phyloP scores from a whole-genome alignment of 177 flowering plant genomes.

The Telopea speciosissima region DNA sequence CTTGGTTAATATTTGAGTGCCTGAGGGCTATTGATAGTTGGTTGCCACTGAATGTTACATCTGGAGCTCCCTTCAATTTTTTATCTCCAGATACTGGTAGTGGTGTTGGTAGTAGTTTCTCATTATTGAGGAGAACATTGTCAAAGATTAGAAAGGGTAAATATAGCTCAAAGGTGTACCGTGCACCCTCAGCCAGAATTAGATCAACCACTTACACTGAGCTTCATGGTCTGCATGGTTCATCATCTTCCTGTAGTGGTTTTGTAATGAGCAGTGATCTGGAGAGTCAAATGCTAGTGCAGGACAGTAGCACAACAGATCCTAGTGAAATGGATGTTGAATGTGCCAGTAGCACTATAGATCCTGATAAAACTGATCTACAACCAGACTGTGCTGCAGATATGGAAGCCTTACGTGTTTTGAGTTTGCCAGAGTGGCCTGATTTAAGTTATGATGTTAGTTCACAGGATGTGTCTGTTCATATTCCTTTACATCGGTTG shows the following conservation, averaged over 20 bases:
- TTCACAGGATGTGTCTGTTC: constrained; percentile 72
- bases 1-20: constrained; percentile 58
- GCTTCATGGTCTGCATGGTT: constrained; percentile 15
- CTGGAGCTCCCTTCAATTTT: constrained; percentile 20
- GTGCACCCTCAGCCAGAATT: constrained; percentile 15
- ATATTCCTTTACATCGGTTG: constrained; percentile 82
- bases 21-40: constrained; percentile 68
- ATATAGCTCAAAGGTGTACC: constrained; percentile 16
- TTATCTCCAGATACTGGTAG: constrained; percentile 24
- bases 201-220: constrained; percentile 30
- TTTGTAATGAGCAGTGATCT: constrained; percentile 15
- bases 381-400: constrained; percentile 37
- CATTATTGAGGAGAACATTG: constrained; percentile 41
- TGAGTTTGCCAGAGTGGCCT: constrained; percentile 77
- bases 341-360: constrained; percentile 9
- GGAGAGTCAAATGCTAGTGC: constrained; percentile 16
- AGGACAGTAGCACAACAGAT: constrained; percentile 9
- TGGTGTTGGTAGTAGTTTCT: constrained; percentile 27
- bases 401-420: constrained; percentile 34
- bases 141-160: constrained; percentile 46
- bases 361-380: constrained; percentile 23
- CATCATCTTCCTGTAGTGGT: constrained; percentile 17
- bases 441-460: constrained; percentile 77
- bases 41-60: constrained; percentile 44
- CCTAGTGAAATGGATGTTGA: constrained; percentile 23